Base-by-base conservation (phyloP, 2,329 filamentous ascomycete species). In the Colletotrichum chrysophilum region DNA sequence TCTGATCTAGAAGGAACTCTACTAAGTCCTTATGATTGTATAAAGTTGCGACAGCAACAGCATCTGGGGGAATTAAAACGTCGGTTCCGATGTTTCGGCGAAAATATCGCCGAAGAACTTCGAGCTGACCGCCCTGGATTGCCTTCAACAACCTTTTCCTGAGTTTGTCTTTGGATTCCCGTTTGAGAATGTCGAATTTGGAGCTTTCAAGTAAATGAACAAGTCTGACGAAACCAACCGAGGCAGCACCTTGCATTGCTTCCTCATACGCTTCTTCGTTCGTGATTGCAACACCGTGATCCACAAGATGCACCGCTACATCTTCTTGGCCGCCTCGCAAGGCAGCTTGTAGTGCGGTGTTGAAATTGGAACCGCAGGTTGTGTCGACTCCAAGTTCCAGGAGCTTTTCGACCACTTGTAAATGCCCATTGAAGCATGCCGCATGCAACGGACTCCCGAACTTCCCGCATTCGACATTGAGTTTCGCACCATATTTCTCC, bases 281-380 rank as follows among this genome's bases (percentile, higher is more conserved):
- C 4, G 16, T n/a, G n/a, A 48, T 36, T 7, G 9, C 4, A 7
- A 21, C 4, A 4, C 14, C n/a, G 2, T 0, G 2, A 18, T 28
- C 28, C 3, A 70, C 8, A 18, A 36, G 28, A 10, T 14, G 8
- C 4, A 64, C 13, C 4, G 28, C 58, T 9, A 70, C n/a, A 10
- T 24, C 38, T 55, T 70, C 34, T n/a, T 10, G 8, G 3, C 58
- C 12, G 3, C 58, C 58, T 18, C 28, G 9, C 8, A 14, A 28
- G 48, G 68, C 68, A 64, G 68, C 58, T 10, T 70, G 14, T 2
- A 64, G 7, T 21, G 28, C 38, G 1, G 3, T 36, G 0, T 55
- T 36, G 38, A 28, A 64, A 0, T 5, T 21, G 2, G 68, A 36
- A 4, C 68, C 68, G 4, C 58, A 64, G 1, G n/a, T 4, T 1